A percentile compares a stretch with the other conserved stretches of the same genome.
Evolutionary conservation across 148 eudicot species (phyloP).

Genomic region (Salicornia ramosissima): DNA sequence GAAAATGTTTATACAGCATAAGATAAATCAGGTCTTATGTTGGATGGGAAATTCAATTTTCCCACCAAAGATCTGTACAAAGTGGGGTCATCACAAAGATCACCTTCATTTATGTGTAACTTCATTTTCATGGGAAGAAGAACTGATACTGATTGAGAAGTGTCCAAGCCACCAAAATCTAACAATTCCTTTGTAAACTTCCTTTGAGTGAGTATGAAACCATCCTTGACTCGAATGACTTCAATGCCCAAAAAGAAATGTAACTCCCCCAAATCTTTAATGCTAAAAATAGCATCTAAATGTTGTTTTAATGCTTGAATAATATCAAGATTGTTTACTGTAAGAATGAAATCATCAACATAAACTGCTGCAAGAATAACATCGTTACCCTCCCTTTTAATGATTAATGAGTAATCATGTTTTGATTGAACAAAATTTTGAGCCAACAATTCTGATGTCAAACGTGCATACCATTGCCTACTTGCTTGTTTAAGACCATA

Average conservation of each 20-base stretch:
- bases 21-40: not conserved
- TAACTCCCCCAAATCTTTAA: not conserved
- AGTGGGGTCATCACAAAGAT: not conserved
- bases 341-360: not conserved
- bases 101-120: not conserved
- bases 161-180: rapidly evolving
- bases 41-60: too few species aligned
- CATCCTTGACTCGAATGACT: not conserved
- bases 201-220: not conserved
- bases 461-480: too few species aligned
- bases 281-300: not conserved
- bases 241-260: not conserved
- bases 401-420: not conserved
- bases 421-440: not conserved
- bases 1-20: not conserved
- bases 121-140: not conserved
- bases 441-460: not conserved
- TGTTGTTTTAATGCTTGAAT: not conserved
- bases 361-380: not conserved
- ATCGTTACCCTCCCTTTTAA: not conserved
- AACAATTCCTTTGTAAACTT: not conserved
- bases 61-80: not conserved
- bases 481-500: too few species aligned
- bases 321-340: not conserved
- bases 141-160: not conserved